A percentile compares a stretch with the other conserved stretches of the same genome.
phyloP scores from a whole-genome alignment of 805 yeast genomes.

The Nakazawaea sp. region DNA sequence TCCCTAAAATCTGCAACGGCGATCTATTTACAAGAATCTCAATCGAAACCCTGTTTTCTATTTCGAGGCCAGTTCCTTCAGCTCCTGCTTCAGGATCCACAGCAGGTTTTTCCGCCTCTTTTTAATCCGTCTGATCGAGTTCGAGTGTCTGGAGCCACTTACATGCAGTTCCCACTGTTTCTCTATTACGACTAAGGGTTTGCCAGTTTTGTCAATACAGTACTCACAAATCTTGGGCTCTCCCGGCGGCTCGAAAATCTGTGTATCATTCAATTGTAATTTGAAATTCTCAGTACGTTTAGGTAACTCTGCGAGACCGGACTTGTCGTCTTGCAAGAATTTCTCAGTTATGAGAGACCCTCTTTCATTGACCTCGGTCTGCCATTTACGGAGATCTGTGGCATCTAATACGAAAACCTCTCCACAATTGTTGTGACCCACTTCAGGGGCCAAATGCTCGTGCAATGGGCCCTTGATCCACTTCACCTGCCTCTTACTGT shows the following conservation, averaged over 20 bases:
- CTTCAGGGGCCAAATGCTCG: constrained; percentile 50
- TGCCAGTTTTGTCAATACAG: constrained; percentile 52
- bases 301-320: too few relatives aligned
- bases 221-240: constrained; percentile 62
- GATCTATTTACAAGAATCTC: too few relatives aligned
- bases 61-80: too few relatives aligned
- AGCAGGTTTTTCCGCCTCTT: constrained; percentile 50
- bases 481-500: constrained; percentile 82
- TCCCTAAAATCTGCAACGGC: too few relatives aligned
- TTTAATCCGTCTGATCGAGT: constrained; percentile 38
- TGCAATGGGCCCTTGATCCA: constrained; percentile 78
- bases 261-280: too few relatives aligned
- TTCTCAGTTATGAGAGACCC: constrained; percentile 43
- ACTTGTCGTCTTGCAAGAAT: constrained; percentile 19
- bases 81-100: too few relatives aligned
- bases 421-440: constrained; percentile 47
- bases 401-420: constrained; percentile 69
- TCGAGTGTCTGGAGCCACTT: constrained; percentile 60
- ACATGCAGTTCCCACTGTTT: constrained; percentile 66
- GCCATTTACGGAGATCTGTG: constrained; percentile 62
- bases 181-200: constrained; percentile 64
- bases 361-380: constrained; percentile 40
- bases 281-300: too few relatives aligned
- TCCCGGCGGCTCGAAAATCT: constrained; percentile 17
- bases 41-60: too few relatives aligned